Evolutionary conservation across 208 protist genomes (phyloP), one percentile per base, ranked within the genome.

Genomic region (Naegleria fowleri): DNA sequence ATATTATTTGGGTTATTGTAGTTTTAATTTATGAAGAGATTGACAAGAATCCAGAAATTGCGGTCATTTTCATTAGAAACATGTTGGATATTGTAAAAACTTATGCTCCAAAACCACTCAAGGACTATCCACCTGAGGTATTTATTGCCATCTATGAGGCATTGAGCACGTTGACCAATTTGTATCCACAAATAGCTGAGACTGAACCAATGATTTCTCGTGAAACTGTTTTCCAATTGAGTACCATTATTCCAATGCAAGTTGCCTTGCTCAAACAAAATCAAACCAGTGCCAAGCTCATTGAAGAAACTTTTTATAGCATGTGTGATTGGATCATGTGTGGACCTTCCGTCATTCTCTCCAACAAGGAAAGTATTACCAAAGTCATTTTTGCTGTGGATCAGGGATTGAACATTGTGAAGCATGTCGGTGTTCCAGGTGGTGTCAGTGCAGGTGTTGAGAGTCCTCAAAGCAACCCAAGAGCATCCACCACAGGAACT

Each of bases 1-100:
- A 89, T 11, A 29, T 89, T 4, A 38, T 89, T 22, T 89, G 86
- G 86, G 13, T 15, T 5, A 67, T 67, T 67, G 19, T 16, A 40
- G 48, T 67, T 25, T 89, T 89, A 25, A 89, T 89, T 19, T 67
- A 39, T 67, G 86, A 89, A 89, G 86, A 89, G 22, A 58, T 67
- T 40, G 39, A 67, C n/a, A 11, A 67, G 7, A 67, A 89, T 67
- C 4, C 41, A 67, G 29, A 67, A 38, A 40, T 89, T 38, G 41
- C 25, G 5, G 4, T 38, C 6, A 40, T 40, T 5, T 89, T 89
- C 15, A 67, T 89, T 29, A 58, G 25, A 40, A 40, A 22, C 25
- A 41, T 89, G 29, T 75, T 89, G 3, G 86, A 89, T 67, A 25
- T 89, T 19, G 15, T 89, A 0, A 58, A 58, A 40, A 38, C 51